These are phyloP conservation scores for Actinomucor elegans DNA, from an alignment of 371 early-diverging fungal genomes.

Conservation along the genomic window DNA sequence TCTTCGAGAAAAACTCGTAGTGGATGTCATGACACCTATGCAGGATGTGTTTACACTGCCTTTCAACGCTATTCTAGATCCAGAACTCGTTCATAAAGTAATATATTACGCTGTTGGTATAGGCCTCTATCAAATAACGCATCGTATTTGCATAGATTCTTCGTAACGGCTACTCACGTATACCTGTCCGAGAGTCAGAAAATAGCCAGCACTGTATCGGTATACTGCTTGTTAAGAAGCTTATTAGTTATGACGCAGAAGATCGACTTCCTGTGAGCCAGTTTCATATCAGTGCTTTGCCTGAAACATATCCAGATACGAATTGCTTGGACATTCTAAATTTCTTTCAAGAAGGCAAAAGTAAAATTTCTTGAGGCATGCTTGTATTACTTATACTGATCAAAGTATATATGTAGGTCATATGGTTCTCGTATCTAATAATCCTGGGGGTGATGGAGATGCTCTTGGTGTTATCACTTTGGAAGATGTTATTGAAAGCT, in stretches of 20 bases:
- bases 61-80: constrained; percentile 64
- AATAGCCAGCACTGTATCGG: constrained; percentile 74
- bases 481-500: constrained; percentile 96
- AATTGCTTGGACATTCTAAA: constrained; percentile 90
- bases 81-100: constrained; percentile 68
- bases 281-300: constrained; percentile 70
- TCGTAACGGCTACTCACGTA: constrained; percentile 85
- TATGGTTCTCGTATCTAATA: constrained; percentile 69
- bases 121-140: too few species aligned
- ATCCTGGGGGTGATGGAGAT: constrained; percentile 40
- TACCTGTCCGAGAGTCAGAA: constrained; percentile 75
- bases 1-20: constrained; percentile 82
- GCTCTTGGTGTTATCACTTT: constrained; percentile 91
- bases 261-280: constrained; percentile 69
- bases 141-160: constrained; percentile 23
- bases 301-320: constrained; percentile 70
- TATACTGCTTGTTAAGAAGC: constrained; percentile 86
- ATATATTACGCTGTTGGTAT: neutral
- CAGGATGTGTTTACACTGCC: constrained; percentile 83
- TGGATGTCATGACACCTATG: constrained; percentile 85
- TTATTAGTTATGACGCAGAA: constrained; percentile 84
- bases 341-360: constrained; percentile 89
- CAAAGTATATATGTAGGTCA: constrained; percentile 38
- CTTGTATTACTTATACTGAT: neutral
- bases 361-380: too few species aligned